A percentile compares a stretch with the other conserved stretches of the same genome.
These are phyloP conservation scores for Schizochytrium sp. DNA, from an alignment of 108 stramenopile genomes.

Conservation along the genomic window DNA sequence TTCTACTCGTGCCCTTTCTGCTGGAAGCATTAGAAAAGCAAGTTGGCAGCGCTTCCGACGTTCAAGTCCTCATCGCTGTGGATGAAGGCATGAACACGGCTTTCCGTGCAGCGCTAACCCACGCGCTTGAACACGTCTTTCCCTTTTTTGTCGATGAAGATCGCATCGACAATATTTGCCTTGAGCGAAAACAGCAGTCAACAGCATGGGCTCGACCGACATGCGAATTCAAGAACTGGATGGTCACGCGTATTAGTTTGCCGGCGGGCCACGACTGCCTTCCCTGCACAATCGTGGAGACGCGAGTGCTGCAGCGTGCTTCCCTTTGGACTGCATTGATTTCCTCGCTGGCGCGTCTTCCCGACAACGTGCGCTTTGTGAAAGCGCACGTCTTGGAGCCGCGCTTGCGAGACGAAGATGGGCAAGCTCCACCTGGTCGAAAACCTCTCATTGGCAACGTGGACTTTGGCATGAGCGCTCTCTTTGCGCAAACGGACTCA, in stretches of 20 bases:
- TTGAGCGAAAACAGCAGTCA: neutral
- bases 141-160: neutral
- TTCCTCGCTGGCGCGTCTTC: neutral
- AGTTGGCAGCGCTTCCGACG: too few relatives aligned
- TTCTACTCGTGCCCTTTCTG: neutral
- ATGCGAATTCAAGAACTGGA: neutral
- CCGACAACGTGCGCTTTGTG: neutral
- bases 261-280: neutral
- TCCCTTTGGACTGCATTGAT: neutral
- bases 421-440: neutral
- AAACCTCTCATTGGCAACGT: neutral
- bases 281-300: neutral
- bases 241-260: neutral
- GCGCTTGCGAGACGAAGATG: neutral
- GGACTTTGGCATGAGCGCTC: neutral
- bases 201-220: neutral
- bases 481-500: too few relatives aligned
- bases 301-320: neutral
- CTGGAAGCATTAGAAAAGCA: neutral
- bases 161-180: neutral
- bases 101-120: neutral
- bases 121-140: neutral
- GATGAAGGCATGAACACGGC: neutral
- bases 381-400: neutral
- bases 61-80: too few relatives aligned